Conservation (phyloP, 768 basidiomycete genomes). For the Collybiopsis confluens region DNA sequence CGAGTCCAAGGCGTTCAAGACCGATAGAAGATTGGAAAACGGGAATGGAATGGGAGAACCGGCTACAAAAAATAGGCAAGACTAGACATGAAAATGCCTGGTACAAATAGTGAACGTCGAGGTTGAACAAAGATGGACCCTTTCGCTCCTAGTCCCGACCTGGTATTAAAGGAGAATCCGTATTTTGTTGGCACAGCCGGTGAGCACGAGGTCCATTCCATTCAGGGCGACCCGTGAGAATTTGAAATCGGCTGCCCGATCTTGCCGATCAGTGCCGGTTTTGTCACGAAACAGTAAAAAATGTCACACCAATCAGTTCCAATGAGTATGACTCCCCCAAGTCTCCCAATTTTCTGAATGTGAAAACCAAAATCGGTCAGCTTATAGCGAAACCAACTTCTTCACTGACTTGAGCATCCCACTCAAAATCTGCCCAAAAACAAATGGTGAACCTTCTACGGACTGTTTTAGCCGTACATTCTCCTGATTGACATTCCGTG, state of each 20-base stretch:
- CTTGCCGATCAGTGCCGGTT: constrained; percentile 6
- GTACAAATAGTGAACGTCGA: background rate
- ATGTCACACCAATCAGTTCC: too few relatives aligned
- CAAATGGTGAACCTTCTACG: too few relatives aligned
- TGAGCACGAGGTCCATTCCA: constrained; percentile 8
- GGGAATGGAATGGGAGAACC: too few relatives aligned
- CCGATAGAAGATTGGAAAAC: background rate
- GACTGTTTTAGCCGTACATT: background rate
- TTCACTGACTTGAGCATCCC: too few relatives aligned
- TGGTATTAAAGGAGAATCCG: constrained; percentile 10
- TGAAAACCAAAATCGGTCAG: too few relatives aligned
- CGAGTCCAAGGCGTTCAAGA: constrained; percentile 1
- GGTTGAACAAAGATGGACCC: background rate
- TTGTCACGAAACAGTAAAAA: too few relatives aligned
- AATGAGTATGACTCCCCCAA: too few relatives aligned
- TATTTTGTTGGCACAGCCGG: constrained; percentile 10
- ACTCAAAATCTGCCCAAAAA: too few relatives aligned
- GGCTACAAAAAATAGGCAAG: background rate
- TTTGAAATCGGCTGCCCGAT: background rate
- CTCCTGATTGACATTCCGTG: background rate
- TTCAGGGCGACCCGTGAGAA: too few relatives aligned
- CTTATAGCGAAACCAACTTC: too few relatives aligned
- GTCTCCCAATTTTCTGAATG: too few relatives aligned
- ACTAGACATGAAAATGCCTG: constrained; percentile 5
- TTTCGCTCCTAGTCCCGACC: background rate